Evolutionary conservation across 1,284 basidiomycete genomes (phyloP), one percentile per base, ranked within the genome.

Genomic region (Somion occarium): DNA sequence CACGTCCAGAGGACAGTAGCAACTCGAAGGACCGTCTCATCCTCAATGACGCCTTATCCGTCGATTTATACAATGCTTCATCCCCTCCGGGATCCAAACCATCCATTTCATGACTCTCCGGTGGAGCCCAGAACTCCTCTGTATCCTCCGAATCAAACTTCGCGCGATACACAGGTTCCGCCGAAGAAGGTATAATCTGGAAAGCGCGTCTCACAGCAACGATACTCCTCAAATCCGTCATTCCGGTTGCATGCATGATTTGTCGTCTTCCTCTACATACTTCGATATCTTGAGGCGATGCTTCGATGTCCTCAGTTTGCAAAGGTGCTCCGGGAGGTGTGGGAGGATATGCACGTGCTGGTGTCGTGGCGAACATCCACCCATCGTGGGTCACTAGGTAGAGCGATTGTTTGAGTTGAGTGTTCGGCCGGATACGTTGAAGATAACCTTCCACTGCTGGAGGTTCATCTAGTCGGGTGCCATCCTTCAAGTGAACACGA

Each of bases 401-500:
- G 5, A 88, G 62, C 5, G 75, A 71, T 46, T 84, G 81, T 53
- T 76, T 81, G 25, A 69, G 65, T 55, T 84, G 81, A 27, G 79
- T 75, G 50, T 80, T 81, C 0, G 81, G 74, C 54, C 78, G 80
- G 61, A 92, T 77, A 48, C 86, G 83, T 52, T 88, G 79, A 30
- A 92, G 68, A 66, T 87, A 93, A 1, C 91, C 91, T 67, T 94
- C 91, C 43, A 93, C 70, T 1, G 80, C 78, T 0, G 82, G 80
- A 1, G 91, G 91, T 62, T 93, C 88, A 18, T 75, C 66, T 12
- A 91, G 61, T 39, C 69, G 71, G 15, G 69, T 76, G 44, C 82
- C 83, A 54, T 80, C 74, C 52, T 75, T 76, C 15, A 80, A 65
- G 53, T 74, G 73, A 22, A 89, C 62, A 42, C 72, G 69, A 2